Evolutionary conservation across 805 yeast genomes (phyloP).

Genomic region (Komagataella ulmi): DNA sequence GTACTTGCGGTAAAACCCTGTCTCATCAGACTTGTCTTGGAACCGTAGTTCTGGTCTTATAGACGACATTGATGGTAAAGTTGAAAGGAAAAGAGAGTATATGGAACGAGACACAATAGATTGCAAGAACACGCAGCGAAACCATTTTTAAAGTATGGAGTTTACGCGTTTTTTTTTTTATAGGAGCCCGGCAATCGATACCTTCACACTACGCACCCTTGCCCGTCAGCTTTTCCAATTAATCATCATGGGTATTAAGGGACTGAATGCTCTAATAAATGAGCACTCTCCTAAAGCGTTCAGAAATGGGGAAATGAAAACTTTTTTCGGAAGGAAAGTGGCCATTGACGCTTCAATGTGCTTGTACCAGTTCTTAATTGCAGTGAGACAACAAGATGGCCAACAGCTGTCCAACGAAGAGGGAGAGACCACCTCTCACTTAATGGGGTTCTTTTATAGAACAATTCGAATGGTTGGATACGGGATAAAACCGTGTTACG

Average conservation of each 20-base stretch:
- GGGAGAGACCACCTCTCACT: slow-evolving; percentile 88
- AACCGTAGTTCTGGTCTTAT: slow-evolving; percentile 45
- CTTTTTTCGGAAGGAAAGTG: slow-evolving; percentile 87
- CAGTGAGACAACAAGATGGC: slow-evolving; percentile 97
- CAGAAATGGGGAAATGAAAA: slow-evolving; percentile 66
- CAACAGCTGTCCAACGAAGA: slow-evolving; percentile 74
- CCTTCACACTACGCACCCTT: background rate
- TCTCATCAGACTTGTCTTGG: slow-evolving; percentile 35
- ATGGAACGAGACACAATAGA: background rate
- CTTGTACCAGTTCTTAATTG: slow-evolving; percentile 86
- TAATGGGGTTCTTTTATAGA: slow-evolving; percentile 94
- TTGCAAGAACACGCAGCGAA: background rate
- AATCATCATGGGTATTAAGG: slow-evolving; percentile 29
- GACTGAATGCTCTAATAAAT: slow-evolving; percentile 72
- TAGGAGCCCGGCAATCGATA: background rate
- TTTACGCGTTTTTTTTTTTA: background rate
- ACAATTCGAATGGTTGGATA: slow-evolving; percentile 81
- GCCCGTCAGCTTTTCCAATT: background rate
- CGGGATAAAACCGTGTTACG: slow-evolving; percentile 94
- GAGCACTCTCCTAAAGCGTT: slow-evolving; percentile 86
- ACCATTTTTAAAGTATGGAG: background rate
- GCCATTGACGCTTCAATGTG: slow-evolving; percentile 98
- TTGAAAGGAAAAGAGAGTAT: background rate
- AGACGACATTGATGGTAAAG: slow-evolving; percentile 11
- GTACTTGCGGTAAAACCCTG: slow-evolving; percentile 32